Evolutionary conservation across 768 basidiomycete genomes (phyloP).

Genomic region (Bullera alba): DNA sequence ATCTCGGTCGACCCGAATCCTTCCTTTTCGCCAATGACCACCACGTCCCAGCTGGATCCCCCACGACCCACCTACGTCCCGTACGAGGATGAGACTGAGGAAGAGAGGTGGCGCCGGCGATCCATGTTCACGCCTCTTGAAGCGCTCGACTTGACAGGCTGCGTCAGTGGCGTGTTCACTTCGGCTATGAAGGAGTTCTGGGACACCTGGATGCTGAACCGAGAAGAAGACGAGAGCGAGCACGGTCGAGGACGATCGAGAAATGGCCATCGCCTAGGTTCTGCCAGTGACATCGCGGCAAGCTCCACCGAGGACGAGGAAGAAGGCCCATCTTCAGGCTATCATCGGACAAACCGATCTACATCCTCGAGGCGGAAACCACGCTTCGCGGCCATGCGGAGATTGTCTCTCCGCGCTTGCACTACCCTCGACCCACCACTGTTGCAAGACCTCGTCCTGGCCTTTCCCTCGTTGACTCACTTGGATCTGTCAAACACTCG

Average conservation of each 20-base stretch:
- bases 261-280: slow-evolving; percentile 8
- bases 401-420: slow-evolving; percentile 43
- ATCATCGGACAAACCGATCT: not conserved
- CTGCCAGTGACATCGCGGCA: slow-evolving; percentile 8
- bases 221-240: slow-evolving; percentile 18
- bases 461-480: slow-evolving; percentile 43
- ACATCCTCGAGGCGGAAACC: slow-evolving; percentile 15
- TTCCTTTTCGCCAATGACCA: slow-evolving; percentile 1
- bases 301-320: slow-evolving; percentile 28
- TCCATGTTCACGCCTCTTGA: slow-evolving; percentile 59
- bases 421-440: slow-evolving; percentile 35
- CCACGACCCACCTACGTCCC: slow-evolving; percentile 48
- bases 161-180: slow-evolving; percentile 84
- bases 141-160: slow-evolving; percentile 89
- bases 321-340: slow-evolving; percentile 1
- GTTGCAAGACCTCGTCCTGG: slow-evolving; percentile 31
- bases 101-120: slow-evolving; percentile 53
- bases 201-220: slow-evolving; percentile 26
- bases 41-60: slow-evolving; percentile 28
- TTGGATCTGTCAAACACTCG: slow-evolving; percentile 45
- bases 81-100: slow-evolving; percentile 65
- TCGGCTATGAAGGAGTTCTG: slow-evolving; percentile 79
- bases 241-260: slow-evolving; percentile 28
- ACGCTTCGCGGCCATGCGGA: slow-evolving; percentile 28
- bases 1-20: slow-evolving; percentile 19